Base-by-base conservation (phyloP, 1,284 basidiomycete species). In the Phlebopus sp. region DNA sequence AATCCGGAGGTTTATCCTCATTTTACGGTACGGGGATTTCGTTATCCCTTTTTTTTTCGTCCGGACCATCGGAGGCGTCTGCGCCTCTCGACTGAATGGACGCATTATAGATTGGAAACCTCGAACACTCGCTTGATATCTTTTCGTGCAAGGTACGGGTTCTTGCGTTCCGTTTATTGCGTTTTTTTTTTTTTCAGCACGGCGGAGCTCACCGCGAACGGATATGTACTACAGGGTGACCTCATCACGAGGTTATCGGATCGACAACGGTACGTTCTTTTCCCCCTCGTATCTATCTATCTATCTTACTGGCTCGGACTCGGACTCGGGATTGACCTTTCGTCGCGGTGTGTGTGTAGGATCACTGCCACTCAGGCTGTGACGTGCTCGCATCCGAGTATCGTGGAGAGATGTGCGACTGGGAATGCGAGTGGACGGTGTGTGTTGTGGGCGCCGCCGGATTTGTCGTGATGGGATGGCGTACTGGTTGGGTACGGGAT, bases 311-410 rank as follows among this genome's bases (percentile, higher is more conserved):
- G 27, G 27, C 27, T 29, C 2, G 27, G 27, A 11, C 13, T 40
- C 23, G 19, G 40, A 10, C 29, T 42, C n/a, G n/a, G n/a, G 8
- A 32, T 27, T 15, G 42, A 19, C 13, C 21, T 41, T 54, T 34
- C 50, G n/a, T 40, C 43, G 18, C 42, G 45, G 5, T 23, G n/a
- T 37, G 34, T n/a, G n/a, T 44, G 42, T 50, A 90, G 85, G 55
- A 82, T 90, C 48, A 78, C 84, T 18, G 88, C 88, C 0, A 82
- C 84, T 2, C 89, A 90, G 67, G 87, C 88, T 17, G 88, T 90
- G n/a, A 88, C 88, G 8, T 86, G 83, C 57, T 88, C 86, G n/a
- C 89, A 91, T 63, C 88, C 89, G 0, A 82, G 63, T 49, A 69
- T 88, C 18, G 72, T 85, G 3, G 86, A 87, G 56, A 75, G 88